These are phyloP conservation scores for Fusarium virguliforme DNA, from an alignment of 2,329 filamentous ascomycete species.

Conservation along the genomic window DNA sequence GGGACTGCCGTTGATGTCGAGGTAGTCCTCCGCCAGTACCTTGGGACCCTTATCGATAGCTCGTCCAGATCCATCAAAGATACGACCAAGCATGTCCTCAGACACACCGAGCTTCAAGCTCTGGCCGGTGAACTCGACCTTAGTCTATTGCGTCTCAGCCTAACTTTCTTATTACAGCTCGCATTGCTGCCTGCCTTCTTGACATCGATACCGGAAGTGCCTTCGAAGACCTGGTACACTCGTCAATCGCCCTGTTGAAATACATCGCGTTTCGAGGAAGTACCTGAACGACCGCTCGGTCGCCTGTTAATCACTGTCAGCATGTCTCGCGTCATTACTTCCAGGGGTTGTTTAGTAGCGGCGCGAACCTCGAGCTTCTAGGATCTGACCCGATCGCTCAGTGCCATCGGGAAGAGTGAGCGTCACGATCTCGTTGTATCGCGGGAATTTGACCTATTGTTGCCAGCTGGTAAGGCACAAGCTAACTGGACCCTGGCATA, in stretches of 20 bases:
- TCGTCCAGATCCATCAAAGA: conserved; percentile 98
- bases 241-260: conserved; percentile 46
- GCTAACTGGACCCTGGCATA: conserved; percentile 16
- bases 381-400: conserved; percentile 92
- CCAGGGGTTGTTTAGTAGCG: conserved; percentile 5
- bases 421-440: conserved; percentile 98
- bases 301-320: conserved; percentile 71
- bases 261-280: conserved; percentile 40
- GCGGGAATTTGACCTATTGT: conserved; percentile 88
- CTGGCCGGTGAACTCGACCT: conserved; percentile 96
- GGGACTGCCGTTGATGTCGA: conserved; percentile 98
- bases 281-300: conserved; percentile 96
- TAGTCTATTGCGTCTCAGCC: conserved; percentile 75
- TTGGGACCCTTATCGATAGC: conserved; percentile 99
- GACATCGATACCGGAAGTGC: conserved; percentile 96
- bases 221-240: conserved; percentile 87
- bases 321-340: conserved; percentile 32
- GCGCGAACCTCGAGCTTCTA: conserved; percentile 91
- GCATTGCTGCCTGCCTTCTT: conserved; percentile 81
- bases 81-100: conserved; percentile 99
- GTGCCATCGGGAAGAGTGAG: conserved; percentile 96
- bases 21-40: conserved; percentile 96
- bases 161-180: conserved; percentile 18
- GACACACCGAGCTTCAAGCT: conserved; percentile 99
- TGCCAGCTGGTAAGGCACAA: conserved; percentile 59